phyloP scores from a whole-genome alignment of 331 rosid genomes.

The Arachis monticola region DNA sequence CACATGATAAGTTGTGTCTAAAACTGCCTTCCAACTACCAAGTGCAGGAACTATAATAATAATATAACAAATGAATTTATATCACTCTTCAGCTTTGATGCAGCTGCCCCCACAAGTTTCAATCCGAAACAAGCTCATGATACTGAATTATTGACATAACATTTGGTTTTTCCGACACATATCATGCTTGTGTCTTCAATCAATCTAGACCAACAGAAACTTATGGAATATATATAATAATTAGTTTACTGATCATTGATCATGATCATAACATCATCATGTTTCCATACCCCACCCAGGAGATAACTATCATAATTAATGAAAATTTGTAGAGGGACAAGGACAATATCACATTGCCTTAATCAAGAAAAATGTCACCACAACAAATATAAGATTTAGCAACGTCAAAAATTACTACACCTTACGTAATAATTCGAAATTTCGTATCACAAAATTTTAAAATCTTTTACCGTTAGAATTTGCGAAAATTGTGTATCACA shows the following conservation, averaged over 20 bases:
- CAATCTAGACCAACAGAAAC: conserved; percentile 48
- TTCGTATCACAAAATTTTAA: too few relatives aligned
- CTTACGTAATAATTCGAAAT: too few relatives aligned
- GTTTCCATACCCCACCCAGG: conserved; percentile 34
- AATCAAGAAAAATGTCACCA: too few relatives aligned
- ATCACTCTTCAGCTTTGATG: conserved; percentile 29
- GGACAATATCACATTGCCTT: neutral
- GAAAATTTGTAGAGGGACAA: neutral
- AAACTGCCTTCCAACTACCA: conserved; percentile 32
- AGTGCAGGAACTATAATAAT: conserved; percentile 23
- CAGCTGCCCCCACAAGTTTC: conserved; percentile 39
- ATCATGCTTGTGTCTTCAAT: conserved; percentile 47
- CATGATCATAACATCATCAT: conserved; percentile 47
- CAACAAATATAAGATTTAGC: too few relatives aligned
- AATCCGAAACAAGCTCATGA: conserved; percentile 36
- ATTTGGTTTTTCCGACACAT: conserved; percentile 47
- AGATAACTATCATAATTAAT: conserved; percentile 27
- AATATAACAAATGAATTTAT: neutral
- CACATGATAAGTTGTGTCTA: conserved; percentile 41
- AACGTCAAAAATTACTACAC: too few relatives aligned
- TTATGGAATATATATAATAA: conserved; percentile 36
- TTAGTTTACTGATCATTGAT: conserved; percentile 32
- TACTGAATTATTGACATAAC: conserved; percentile 37
- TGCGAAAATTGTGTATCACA: too few relatives aligned
- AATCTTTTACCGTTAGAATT: too few relatives aligned